Evolutionary conservation across 495 filamentous ascomycete genomes (phyloP).

Genomic region (Xanthoparmelia taractica): DNA sequence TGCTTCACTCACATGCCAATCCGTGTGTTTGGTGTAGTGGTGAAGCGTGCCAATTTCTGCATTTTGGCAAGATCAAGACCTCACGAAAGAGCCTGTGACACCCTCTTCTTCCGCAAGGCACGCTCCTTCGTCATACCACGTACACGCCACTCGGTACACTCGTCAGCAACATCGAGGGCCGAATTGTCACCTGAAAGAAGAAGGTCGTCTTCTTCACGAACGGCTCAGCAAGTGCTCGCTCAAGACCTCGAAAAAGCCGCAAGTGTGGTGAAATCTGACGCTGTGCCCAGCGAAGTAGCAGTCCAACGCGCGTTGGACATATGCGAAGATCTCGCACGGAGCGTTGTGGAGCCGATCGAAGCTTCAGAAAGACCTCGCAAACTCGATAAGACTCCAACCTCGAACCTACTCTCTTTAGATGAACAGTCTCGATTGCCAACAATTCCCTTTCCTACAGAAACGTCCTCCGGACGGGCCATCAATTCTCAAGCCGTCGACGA

Average conservation of each 20-base stretch:
- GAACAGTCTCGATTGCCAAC: conserved; percentile 28
- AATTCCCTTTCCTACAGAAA: conserved; percentile 9
- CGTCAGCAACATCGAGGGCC: background rate
- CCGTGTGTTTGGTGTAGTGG: conserved; percentile 2
- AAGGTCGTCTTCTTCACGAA: background rate
- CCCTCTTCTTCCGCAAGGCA: background rate
- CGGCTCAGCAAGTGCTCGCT: conserved; percentile 1
- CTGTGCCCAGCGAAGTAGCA: conserved; percentile 35
- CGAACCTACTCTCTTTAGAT: conserved; percentile 45
- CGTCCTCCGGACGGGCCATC: conserved; percentile 22
- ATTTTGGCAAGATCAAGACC: conserved; percentile 8
- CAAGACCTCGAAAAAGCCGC: conserved; percentile 17
- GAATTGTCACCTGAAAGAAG: background rate
- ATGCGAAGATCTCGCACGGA: conserved; percentile 40
- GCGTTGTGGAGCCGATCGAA: conserved; percentile 32
- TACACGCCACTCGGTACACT: background rate
- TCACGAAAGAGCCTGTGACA: background rate
- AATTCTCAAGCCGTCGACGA: conserved; percentile 32
- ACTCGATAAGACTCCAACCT: conserved; percentile 37
- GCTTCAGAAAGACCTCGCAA: conserved; percentile 18
- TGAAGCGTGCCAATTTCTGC: conserved; percentile 5
- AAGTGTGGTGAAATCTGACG: conserved; percentile 25
- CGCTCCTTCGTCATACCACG: background rate
- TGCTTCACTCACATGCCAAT: conserved; percentile 6
- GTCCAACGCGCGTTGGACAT: conserved; percentile 38